phyloP scores from a whole-genome alignment of 2,329 filamentous ascomycete genomes.

The Seiridium unicorne region DNA sequence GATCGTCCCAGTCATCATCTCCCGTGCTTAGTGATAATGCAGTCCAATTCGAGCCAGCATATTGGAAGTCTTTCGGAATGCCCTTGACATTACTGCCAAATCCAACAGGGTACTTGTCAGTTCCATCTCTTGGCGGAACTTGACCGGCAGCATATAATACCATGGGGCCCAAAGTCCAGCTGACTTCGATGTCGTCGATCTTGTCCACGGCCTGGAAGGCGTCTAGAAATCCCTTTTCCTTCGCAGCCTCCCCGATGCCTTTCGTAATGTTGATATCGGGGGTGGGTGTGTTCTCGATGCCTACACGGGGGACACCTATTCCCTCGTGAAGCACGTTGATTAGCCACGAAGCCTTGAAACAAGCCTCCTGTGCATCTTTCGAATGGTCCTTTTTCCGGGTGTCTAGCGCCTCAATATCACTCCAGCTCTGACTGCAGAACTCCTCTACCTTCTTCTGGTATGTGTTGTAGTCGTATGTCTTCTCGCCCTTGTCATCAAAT shows the following conservation, averaged over 20 bases:
- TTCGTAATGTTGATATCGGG: slow-evolving; percentile 70
- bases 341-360: slow-evolving; percentile 97
- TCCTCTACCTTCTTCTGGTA: slow-evolving; percentile 83
- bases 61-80: slow-evolving; percentile 78
- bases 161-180: slow-evolving; percentile 97
- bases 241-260: slow-evolving; percentile 63
- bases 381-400: slow-evolving; percentile 73
- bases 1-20: slow-evolving; percentile 52
- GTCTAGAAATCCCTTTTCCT: slow-evolving; percentile 74
- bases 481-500: slow-evolving; percentile 76
- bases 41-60: slow-evolving; percentile 62
- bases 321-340: slow-evolving; percentile 96
- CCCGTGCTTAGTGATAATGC: slow-evolving; percentile 20
- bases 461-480: slow-evolving; percentile 83
- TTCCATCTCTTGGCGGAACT: slow-evolving; percentile 62
- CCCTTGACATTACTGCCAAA: slow-evolving; percentile 81
- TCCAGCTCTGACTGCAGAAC: slow-evolving; percentile 86
- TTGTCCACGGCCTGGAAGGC: slow-evolving; percentile 93
- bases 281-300: slow-evolving; percentile 62
- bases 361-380: slow-evolving; percentile 79
- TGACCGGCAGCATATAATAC: slow-evolving; percentile 91
- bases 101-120: slow-evolving; percentile 71
- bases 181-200: slow-evolving; percentile 87
- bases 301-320: slow-evolving; percentile 86
- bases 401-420: slow-evolving; percentile 67